Conservation (phyloP, 1,284 basidiomycete species). For the Tylopilus sp. region DNA sequence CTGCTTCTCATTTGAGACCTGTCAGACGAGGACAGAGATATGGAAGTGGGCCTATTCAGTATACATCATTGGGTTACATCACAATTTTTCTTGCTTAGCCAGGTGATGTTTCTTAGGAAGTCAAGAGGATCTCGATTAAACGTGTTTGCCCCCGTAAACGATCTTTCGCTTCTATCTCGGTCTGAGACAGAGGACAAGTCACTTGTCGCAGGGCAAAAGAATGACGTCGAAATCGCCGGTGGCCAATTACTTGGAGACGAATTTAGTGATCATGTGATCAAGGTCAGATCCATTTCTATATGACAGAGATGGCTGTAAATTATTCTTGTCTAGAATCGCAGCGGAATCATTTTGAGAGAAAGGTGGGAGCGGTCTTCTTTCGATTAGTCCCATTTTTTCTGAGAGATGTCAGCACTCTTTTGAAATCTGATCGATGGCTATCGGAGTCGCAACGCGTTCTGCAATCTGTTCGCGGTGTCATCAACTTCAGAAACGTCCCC, state of each 20-base stretch:
- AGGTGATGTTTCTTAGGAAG: constrained; percentile 81
- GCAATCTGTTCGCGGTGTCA: constrained; percentile 79
- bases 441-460: constrained; percentile 62
- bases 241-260: constrained; percentile 89
- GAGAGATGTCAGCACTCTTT: constrained; percentile 56
- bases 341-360: constrained; percentile 87
- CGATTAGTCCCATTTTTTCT: background rate
- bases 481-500: constrained; percentile 89
- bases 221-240: constrained; percentile 74
- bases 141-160: constrained; percentile 84
- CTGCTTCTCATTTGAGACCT: background rate
- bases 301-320: background rate
- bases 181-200: constrained; percentile 53
- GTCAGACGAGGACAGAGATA: constrained; percentile 79
- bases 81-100: constrained; percentile 43
- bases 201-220: constrained; percentile 59
- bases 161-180: constrained; percentile 75
- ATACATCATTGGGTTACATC: constrained; percentile 1
- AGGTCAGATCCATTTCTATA: constrained; percentile 42
- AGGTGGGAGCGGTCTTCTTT: constrained; percentile 45
- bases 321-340: constrained; percentile 60
- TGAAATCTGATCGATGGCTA: constrained; percentile 91
- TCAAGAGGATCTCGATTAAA: constrained; percentile 72
- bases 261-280: constrained; percentile 89
- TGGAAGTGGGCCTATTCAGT: constrained; percentile 67